Base-by-base conservation (phyloP, 805 yeast species). In the Cyberlindnera mississippiensis region DNA sequence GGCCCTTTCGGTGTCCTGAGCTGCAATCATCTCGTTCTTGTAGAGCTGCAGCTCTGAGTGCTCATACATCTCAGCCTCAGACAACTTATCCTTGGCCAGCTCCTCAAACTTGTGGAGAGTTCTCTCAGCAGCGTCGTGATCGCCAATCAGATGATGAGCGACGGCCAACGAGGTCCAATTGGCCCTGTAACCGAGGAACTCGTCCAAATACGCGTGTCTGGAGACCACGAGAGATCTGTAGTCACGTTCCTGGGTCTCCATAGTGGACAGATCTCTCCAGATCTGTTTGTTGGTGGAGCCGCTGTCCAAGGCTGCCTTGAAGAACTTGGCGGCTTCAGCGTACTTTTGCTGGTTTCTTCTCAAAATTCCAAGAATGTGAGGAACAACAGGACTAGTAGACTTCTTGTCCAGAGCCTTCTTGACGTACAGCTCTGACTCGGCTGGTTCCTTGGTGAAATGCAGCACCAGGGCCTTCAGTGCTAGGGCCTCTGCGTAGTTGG, bases 151-250 rank as follows among this genome's bases (percentile, higher is more conserved):
- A 61, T 85, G 86, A 58, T 84, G 87, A 1, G 97, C 96, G 33
- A 88, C 72, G 1, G 96, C 96, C 38, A 85, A 71, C 0, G 83
- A 82, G 2, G 95, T 85, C 96, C 96, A 90, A 58, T 87, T 85
- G 47, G 91, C 89, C 50, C 96, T 75, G 59, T 78, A 85, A 0
- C 95, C 95, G 10, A 93, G 80, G 52, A 76, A 82, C 19, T 75
- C 73, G 53, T 83, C 85, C 62, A 93, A 72, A 54, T 79, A 80
- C 29, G 72, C 70, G 45, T 76, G 78, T 53, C 97, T 75, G 2
- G 91, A 75, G 10, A 66, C 75, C 4, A 76, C 71, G 47, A 84
- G 71, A 18, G 72, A 72, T 52, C 75, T 76, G 59, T 69, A 87
- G 56, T 87, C 90, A 46, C 96, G 78, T 49, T 73, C 69, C 55